Percentiles rank a stretch among this genome's conserved stretches.
Evolutionary conservation across 129 eudicot species (phyloP).

Genomic region (Artemisia tridentata): DNA sequence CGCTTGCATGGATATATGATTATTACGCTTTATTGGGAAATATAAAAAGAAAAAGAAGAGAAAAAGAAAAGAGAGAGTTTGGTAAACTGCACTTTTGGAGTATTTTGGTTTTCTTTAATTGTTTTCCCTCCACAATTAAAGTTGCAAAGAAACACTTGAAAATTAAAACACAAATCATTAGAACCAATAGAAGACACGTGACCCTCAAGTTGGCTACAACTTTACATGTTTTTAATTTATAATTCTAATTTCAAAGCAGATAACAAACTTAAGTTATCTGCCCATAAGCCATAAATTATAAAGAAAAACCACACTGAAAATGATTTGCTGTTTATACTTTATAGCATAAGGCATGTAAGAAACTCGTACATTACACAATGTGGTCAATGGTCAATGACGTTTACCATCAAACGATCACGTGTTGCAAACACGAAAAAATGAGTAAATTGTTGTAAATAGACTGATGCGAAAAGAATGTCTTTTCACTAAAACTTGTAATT

Average conservation of each 20-base stretch:
- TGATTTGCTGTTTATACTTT: no score
- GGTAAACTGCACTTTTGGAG: not conserved
- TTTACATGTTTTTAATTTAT: no score
- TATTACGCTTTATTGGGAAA: not conserved
- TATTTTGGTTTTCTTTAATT: not conserved
- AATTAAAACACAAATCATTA: not conserved
- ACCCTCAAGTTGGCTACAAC: no score
- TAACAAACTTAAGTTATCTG: no score
- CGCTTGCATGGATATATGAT: not conserved
- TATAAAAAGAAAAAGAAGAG: constrained; percentile 11
- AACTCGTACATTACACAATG: no score
- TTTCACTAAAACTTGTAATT: not conserved
- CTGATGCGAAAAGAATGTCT: not conserved
- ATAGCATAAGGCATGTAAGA: no score
- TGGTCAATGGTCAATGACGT: no score
- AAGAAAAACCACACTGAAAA: not conserved
- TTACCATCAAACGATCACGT: no score
- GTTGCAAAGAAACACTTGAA: not conserved
- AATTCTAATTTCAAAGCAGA: no score
- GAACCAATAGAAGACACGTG: not conserved
- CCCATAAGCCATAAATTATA: not conserved
- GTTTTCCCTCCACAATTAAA: not conserved
- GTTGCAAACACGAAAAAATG: no score
- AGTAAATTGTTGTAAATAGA: no score
- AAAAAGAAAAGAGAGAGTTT: not conserved